Percentiles rank a stretch among this genome's conserved stretches.
Evolutionary conservation across 352 stramenopile genomes (phyloP).

Genomic region (Phytophthora lateralis): DNA sequence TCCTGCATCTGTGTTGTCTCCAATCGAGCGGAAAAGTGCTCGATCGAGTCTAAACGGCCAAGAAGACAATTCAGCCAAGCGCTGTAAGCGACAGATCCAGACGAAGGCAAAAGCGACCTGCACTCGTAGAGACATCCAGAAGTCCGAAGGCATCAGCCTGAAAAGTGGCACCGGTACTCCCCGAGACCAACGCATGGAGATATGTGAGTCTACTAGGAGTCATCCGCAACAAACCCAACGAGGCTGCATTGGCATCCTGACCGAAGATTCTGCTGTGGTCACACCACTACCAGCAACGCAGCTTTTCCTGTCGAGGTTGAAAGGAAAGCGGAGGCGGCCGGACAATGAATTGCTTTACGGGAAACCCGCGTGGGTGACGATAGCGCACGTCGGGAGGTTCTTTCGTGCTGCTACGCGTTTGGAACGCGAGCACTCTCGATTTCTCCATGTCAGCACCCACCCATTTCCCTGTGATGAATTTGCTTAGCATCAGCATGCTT

Average conservation of each 20-base stretch:
- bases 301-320: slow-evolving; percentile 61
- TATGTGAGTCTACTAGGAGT: slow-evolving; percentile 10
- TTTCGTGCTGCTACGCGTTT: slow-evolving; percentile 56
- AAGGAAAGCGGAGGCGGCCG: slow-evolving; percentile 53
- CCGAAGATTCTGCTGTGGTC: slow-evolving; percentile 8
- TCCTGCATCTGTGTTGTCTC: slow-evolving; percentile 30
- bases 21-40: slow-evolving; percentile 26
- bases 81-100: slow-evolving; percentile 29
- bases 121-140: slow-evolving; percentile 4
- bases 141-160: neutral
- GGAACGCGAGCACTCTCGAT: slow-evolving; percentile 58
- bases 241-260: slow-evolving; percentile 9
- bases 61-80: slow-evolving; percentile 20
- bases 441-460: slow-evolving; percentile 49
- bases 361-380: slow-evolving; percentile 58
- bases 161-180: neutral
- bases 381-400: slow-evolving; percentile 63
- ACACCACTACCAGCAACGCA: slow-evolving; percentile 60
- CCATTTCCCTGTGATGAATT: neutral
- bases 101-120: slow-evolving; percentile 10
- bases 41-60: slow-evolving; percentile 11
- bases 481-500: neutral
- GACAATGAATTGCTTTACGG: slow-evolving; percentile 51
- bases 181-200: slow-evolving; percentile 10
- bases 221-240: neutral